phyloP scores from a whole-genome alignment of 768 basidiomycete genomes.

The Paxillus involutus region DNA sequence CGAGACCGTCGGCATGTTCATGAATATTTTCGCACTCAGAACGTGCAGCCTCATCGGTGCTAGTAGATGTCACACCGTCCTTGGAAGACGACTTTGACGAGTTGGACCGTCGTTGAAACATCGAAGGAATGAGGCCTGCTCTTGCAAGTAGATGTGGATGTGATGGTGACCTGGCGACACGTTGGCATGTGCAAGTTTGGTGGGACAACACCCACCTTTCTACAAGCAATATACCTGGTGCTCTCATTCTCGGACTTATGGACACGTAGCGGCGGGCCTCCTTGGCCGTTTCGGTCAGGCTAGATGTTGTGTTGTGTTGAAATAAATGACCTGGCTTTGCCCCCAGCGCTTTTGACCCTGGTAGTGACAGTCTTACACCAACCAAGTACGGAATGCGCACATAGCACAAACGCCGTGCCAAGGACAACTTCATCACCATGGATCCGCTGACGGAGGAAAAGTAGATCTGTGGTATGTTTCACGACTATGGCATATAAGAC shows the following conservation, averaged over 20 bases:
- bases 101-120: slow-evolving; percentile 20
- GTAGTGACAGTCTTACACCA: background rate
- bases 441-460: background rate
- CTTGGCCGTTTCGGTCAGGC: background rate
- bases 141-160: background rate
- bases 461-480: background rate
- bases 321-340: background rate
- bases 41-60: slow-evolving; percentile 6
- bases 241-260: background rate
- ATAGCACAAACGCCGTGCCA: slow-evolving; percentile 10
- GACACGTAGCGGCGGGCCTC: background rate
- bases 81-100: slow-evolving; percentile 19
- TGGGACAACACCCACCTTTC: slow-evolving; percentile 14
- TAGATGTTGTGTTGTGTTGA: background rate
- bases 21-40: slow-evolving; percentile 38
- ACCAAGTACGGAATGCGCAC: slow-evolving; percentile 13
- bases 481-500: slow-evolving; percentile 8
- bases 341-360: background rate
- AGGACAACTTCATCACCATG: slow-evolving; percentile 14
- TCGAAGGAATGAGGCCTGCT: slow-evolving; percentile 5
- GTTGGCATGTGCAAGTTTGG: slow-evolving; percentile 8
- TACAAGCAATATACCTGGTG: background rate
- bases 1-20: slow-evolving; percentile 12
- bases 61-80: slow-evolving; percentile 29
- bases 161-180: slow-evolving; percentile 13